Evolutionary conservation across 257 asterid species (phyloP).

Genomic region (Catharanthus roseus): DNA sequence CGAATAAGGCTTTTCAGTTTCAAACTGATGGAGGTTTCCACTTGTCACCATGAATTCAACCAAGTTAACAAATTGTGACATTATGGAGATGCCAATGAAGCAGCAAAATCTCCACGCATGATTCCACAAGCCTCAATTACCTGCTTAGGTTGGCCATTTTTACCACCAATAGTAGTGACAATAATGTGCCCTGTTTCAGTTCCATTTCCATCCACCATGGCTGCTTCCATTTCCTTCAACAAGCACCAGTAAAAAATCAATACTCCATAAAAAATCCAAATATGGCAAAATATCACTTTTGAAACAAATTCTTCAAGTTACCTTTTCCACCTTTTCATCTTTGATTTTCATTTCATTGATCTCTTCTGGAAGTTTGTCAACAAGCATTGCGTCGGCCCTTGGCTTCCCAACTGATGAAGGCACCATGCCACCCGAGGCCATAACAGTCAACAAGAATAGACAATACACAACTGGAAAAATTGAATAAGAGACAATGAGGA

Average conservation of each 20-base stretch:
- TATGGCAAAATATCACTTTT: background rate
- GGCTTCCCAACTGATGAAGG: constrained; percentile 41
- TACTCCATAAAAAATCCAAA: background rate
- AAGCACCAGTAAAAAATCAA: background rate
- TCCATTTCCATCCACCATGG: constrained; percentile 54
- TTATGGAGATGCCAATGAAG: background rate
- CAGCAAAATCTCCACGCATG: background rate
- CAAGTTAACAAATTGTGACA: background rate
- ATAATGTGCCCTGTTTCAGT: constrained; percentile 97
- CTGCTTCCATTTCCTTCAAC: constrained; percentile 75
- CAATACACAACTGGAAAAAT: background rate
- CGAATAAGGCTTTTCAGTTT: background rate
- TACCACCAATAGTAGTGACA: constrained; percentile 85
- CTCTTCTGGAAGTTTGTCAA: constrained; percentile 67
- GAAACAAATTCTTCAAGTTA: constrained; percentile 6
- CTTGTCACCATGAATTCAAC: background rate
- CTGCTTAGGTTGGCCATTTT: constrained; percentile 92
- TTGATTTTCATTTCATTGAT: constrained; percentile 72
- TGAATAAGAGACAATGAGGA: constrained; percentile 2
- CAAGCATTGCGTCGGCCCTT: constrained; percentile 56
- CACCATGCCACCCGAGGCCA: constrained; percentile 48
- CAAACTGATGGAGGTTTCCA: background rate
- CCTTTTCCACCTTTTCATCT: constrained; percentile 83
- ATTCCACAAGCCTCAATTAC: constrained; percentile 22
- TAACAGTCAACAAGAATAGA: constrained; percentile 16